Conservation (phyloP, 352 stramenopile species). For the Pythium chondricola region DNA sequence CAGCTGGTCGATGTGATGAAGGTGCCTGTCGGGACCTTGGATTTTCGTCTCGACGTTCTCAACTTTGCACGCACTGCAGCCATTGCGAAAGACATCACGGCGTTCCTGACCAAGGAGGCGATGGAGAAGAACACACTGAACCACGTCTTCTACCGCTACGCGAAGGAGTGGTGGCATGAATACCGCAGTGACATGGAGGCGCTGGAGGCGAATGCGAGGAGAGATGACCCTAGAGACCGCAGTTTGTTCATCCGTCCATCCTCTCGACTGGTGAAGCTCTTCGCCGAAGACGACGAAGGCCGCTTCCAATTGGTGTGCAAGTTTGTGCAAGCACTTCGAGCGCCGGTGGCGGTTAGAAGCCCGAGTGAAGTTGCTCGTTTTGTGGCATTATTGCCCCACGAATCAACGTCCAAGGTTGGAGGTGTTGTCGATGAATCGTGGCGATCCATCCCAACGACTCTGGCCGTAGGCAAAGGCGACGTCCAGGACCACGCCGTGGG, state of each 20-base stretch:
- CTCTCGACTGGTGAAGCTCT: conserved; percentile 69
- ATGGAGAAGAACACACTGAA: conserved; percentile 44
- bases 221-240: neutral
- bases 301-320: conserved; percentile 82
- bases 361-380: conserved; percentile 84
- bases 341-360: conserved; percentile 37
- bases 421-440: conserved; percentile 63
- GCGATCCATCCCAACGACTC: conserved; percentile 62
- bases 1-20: conserved; percentile 64
- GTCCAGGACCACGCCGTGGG: conserved; percentile 78
- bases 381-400: conserved; percentile 72
- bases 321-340: conserved; percentile 63
- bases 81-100: conserved; percentile 34
- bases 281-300: conserved; percentile 85
- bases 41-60: conserved; percentile 62
- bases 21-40: conserved; percentile 52
- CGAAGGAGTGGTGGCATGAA: conserved; percentile 82
- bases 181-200: conserved; percentile 38
- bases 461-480: conserved; percentile 72
- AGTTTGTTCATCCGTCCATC: neutral
- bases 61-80: conserved; percentile 39
- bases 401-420: conserved; percentile 43
- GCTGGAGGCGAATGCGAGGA: conserved; percentile 7
- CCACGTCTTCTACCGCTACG: conserved; percentile 75
- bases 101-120: conserved; percentile 50